Evolutionary conservation across 1,139 yeast genomes (phyloP), one percentile per base, ranked within the genome.

Genomic region (Pichia sp.): DNA sequence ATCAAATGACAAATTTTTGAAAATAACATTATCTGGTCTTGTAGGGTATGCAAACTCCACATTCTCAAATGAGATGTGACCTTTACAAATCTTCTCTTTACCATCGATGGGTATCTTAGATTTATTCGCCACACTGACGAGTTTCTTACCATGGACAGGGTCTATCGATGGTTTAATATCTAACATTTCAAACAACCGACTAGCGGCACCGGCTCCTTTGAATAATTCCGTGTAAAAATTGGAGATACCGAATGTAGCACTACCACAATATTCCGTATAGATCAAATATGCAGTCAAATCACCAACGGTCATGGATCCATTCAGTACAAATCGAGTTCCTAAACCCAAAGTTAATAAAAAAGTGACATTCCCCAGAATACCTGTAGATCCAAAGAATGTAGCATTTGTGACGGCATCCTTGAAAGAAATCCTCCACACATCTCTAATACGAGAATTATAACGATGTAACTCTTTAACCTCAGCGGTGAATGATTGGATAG

Each of bases 151-250:
- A 25, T 62, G 51, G 3, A 81, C 69, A 11, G 86, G 74, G 25
- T 72, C 66, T 30, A 88, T 85, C 21, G 60, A 54, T 3, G 96
- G 91, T 40, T 76, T 63, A 56, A 81, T 73, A 48, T 87, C 96
- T 34, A 81, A 72, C 33, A 91, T 66, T 59, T 91, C 97, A 62
- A 91, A 91, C 37, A 91, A 64, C 45, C 98, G 70, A 37, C 94
- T 83, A 1, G 96, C 93, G 0, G 97, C 97, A 42, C 98, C 98
- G 7, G 88, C 81, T 33, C 96, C 97, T 62, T 88, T 91, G 94
- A 91, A 88, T 41, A 88, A 63, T 55, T 91, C 97, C 1, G 95
- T 81, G 53, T 87, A 88, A 56, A 88, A 88, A 42, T 82, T 81
- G 1, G 96, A 91, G 29, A 91, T 60, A 1, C 96, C 96, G 57